Percentiles rank a stretch among this genome's conserved stretches.
phyloP scores from a whole-genome alignment of 495 filamentous ascomycete species.

The Hypoxylon lienhwacheense region DNA sequence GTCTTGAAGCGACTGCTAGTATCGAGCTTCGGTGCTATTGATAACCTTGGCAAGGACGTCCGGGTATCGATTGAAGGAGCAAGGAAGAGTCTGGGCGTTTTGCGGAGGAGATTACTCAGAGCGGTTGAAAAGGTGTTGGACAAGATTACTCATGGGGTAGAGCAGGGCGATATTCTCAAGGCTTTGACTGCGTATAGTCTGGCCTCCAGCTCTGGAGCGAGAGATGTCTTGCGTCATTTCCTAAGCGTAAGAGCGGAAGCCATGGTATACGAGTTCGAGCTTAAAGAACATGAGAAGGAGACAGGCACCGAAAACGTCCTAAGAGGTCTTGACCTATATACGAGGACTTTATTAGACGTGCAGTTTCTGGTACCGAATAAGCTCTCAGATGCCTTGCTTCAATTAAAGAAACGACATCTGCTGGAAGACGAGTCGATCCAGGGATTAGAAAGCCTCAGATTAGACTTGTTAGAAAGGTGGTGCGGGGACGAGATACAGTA shows the following conservation, averaged over 20 bases:
- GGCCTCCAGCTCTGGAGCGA: constrained; percentile 76
- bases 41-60: constrained; percentile 30
- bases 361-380: constrained; percentile 71
- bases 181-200: constrained; percentile 81
- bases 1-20: constrained; percentile 73
- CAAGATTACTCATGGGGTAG: constrained; percentile 43
- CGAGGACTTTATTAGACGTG: constrained; percentile 74
- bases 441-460: constrained; percentile 65
- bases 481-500: constrained; percentile 79
- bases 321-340: constrained; percentile 68
- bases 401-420: constrained; percentile 68
- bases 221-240: constrained; percentile 81
- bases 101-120: constrained; percentile 63
- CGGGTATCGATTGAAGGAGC: constrained; percentile 61
- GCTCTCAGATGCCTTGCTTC: constrained; percentile 68
- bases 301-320: constrained; percentile 54
- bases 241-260: constrained; percentile 69
- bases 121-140: constrained; percentile 70
- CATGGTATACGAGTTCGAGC: constrained; percentile 60
- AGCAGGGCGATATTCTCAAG: constrained; percentile 63
- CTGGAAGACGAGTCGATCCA: constrained; percentile 68
- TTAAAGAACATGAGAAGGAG: constrained; percentile 41
- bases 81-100: constrained; percentile 60
- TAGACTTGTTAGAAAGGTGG: constrained; percentile 84
- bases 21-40: constrained; percentile 58